Conservation (phyloP, 148 eudicot genomes). For the Amaranthus cruentus region DNA sequence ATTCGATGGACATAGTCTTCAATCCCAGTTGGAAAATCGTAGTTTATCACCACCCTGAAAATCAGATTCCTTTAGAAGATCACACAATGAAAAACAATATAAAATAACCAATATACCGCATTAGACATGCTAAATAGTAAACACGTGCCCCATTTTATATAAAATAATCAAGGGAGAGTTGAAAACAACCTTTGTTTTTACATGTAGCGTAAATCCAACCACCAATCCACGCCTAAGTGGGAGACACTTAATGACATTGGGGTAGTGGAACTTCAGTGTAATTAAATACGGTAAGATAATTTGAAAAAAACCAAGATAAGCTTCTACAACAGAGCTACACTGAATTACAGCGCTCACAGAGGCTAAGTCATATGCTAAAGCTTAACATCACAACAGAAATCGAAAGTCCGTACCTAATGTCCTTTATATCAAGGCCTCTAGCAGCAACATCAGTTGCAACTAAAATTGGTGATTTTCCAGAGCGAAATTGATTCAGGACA, state of each 20-base stretch:
- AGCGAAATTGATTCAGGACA: constrained; percentile 83
- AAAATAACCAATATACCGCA: not conserved
- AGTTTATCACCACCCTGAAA: constrained; percentile 88
- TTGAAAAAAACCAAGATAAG: not conserved
- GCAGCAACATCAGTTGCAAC: constrained; percentile 99
- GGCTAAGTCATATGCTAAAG: not conserved
- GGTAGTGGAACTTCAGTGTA: too few species aligned
- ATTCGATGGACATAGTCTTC: constrained; percentile 98
- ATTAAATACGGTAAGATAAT: not conserved
- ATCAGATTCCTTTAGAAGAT: not conserved
- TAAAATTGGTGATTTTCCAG: constrained; percentile 72
- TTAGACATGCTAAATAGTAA: not conserved
- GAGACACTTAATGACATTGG: too few species aligned
- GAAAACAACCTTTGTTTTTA: too few species aligned
- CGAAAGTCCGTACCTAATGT: constrained; percentile 54
- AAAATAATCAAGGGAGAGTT: too few species aligned
- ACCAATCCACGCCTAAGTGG: too few species aligned
- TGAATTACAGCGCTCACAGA: not conserved
- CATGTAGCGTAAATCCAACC: too few species aligned
- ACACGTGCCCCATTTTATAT: too few species aligned
- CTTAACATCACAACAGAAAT: not conserved
- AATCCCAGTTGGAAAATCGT: constrained; percentile 91
- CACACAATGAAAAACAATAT: not conserved
- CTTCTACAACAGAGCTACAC: not conserved
- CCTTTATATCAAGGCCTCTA: constrained; percentile 92